Conservation (phyloP, 1,284 basidiomycete species). For the Mycosarcoma maydis region DNA sequence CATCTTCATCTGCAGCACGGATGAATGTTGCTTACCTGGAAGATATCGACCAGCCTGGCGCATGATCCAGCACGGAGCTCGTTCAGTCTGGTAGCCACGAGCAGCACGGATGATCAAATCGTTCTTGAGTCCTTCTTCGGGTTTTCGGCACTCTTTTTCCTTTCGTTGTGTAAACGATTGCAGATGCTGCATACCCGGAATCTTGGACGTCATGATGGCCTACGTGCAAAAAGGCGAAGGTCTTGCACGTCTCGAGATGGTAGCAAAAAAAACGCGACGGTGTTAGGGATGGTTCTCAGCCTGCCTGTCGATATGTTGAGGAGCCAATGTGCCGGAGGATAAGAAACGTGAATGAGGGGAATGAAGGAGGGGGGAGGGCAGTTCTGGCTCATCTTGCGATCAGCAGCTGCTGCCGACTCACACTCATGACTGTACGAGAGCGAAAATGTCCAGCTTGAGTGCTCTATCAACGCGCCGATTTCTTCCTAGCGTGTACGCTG, state of each 20-base stretch:
- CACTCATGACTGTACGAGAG: too few relatives aligned
- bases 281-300: too few relatives aligned
- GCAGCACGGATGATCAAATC: slow-evolving; percentile 90
- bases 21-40: slow-evolving; percentile 75
- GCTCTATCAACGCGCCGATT: too few relatives aligned
- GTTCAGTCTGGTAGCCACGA: slow-evolving; percentile 83
- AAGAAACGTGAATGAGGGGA: too few relatives aligned
- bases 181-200: slow-evolving; percentile 53
- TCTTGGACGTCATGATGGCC: slow-evolving; percentile 45
- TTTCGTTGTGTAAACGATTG: slow-evolving; percentile 55
- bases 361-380: too few relatives aligned
- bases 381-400: too few relatives aligned
- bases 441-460: too few relatives aligned
- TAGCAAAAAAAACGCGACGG: not conserved
- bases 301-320: too few relatives aligned
- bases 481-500: not conserved
- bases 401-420: too few relatives aligned
- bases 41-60: slow-evolving; percentile 95
- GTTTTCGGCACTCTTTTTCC: slow-evolving; percentile 47
- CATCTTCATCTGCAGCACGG: not conserved
- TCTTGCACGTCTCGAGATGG: not conserved
- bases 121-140: slow-evolving; percentile 75
- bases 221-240: not conserved
- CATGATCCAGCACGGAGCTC: slow-evolving; percentile 99
- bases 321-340: too few relatives aligned